Base-by-base conservation (phyloP, 805 yeast species). In the Lachancea nothofagi region DNA sequence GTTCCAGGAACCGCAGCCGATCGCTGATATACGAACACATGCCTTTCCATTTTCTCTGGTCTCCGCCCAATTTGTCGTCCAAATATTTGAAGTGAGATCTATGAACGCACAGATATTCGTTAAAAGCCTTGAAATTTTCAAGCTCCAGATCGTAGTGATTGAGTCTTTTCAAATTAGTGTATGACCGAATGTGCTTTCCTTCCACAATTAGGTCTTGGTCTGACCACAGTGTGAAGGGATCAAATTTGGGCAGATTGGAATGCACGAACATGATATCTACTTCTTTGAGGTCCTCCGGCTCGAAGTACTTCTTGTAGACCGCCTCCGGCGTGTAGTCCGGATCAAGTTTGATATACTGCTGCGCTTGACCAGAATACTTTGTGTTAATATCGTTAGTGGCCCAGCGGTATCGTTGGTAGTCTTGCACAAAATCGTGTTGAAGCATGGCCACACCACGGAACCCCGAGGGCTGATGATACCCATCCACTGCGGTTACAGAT, bases 341-440 rank as follows among this genome's bases (percentile, higher is more conserved):
- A 29, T 54, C 51, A 7, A 13, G 28, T 13, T 29, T 26, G 19
- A 26, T 24, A 20, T n/a, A 27, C 17, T 28, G 20, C 4, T 28
- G 17, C 7, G 36, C 13, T 19, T 29, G 22, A 7, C 34, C 43
- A 12, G 25, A 14, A 30, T 40, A 43, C 25, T 36, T 23, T 13
- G 24, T 23, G n/a, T 36, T 17, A 12, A 49, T 47, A 25, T 43
- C 40, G 2, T 29, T 29, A 13, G 39, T 33, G 4, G 51, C 59
- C 21, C 36, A 40, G 29, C 32, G 29, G 41, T 53, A 44, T 18
- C 42, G 47, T 20, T 46, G 42, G 31, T 66, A 77, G 55, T 82
- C 89, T 38, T 70, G 73, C 13, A 52, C 56, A 29, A 59, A 59
- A 50, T 75, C 76, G 47, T 62, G 66, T 46, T 71, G 74, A 15